Base-by-base conservation (phyloP, 495 filamentous ascomycete genomes). In the Corynascus novoguineensis region DNA sequence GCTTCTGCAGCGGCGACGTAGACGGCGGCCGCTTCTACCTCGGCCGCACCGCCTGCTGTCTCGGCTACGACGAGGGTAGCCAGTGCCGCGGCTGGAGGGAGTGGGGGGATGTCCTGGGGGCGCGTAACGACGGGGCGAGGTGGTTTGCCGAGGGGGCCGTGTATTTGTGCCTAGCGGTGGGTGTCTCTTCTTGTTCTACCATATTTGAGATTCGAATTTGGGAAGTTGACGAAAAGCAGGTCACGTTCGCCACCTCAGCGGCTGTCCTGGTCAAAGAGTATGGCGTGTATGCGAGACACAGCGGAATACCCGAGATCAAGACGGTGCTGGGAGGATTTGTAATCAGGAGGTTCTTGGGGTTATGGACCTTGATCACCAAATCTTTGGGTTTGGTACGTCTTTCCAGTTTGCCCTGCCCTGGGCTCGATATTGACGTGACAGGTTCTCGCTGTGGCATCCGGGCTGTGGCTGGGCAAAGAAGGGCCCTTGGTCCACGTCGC, bases 381-480 rank as follows among this genome's bases (percentile, higher is more conserved):
- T 95, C 90, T 4, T 69, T 98, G 37, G 93, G 93, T 40, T 72
- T 98, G 73, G 90, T 93, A 77, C 4, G 55, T 68, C 83, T 72
- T 15, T 38, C 5, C 27, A 14, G n/a, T 34, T 25, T n/a, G 31
- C 22, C 24, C 14, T 29, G 15, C 5, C 7, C 7, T 15, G 5
- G n/a, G 5, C 2, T 38, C 7, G 17, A 15, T 57, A 49, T 68
- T 70, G 60, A 75, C 59, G 62, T 42, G 28, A 17, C 50, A 90
- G 89, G 95, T 93, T 71, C 81, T 98, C 40, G 86, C 93, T 25
- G 95, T 97, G 60, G 90, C 90, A 60, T 97, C 93, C 19, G 95
- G 93, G 14, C 81, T 98, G 73, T 98, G 93, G 93, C 72, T 98
- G n/a, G 93, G 93, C 19, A 98, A 98, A 68, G 93, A 98, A 78